Evolutionary conservation across 768 basidiomycete genomes (phyloP).

Genomic region (Tricholoma saponaceum): DNA sequence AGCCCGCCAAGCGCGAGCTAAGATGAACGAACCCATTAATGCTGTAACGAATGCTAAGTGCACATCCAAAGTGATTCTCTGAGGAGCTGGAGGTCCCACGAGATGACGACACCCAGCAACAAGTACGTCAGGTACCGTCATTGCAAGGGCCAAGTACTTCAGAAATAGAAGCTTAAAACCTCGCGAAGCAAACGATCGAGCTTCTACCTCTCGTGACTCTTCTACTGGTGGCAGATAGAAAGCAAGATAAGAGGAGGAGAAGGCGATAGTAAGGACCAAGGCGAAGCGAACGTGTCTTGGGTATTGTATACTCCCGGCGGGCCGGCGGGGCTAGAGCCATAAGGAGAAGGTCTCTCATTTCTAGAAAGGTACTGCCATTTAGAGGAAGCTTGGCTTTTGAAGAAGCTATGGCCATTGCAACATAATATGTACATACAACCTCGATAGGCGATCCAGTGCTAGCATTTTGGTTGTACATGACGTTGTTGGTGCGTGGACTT

Average conservation of each 20-base stretch:
- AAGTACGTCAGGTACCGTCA: not conserved
- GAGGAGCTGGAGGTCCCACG: not conserved
- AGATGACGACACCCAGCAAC: not conserved
- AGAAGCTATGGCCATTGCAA: too few relatives aligned
- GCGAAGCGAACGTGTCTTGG: too few relatives aligned
- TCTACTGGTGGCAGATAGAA: not conserved
- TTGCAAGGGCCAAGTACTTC: not conserved
- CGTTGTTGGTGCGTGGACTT: too few relatives aligned
- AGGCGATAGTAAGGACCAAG: not conserved
- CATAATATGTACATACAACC: too few relatives aligned
- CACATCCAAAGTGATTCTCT: not conserved
- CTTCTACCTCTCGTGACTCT: not conserved
- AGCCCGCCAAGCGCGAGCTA: not conserved
- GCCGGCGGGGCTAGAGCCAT: too few relatives aligned
- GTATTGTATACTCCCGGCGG: too few relatives aligned
- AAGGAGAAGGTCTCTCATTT: too few relatives aligned
- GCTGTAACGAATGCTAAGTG: not conserved
- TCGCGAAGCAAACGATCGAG: not conserved
- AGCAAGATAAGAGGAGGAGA: not conserved
- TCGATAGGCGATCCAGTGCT: too few relatives aligned
- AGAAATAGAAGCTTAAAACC: not conserved
- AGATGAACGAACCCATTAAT: not conserved
- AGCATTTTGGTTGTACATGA: too few relatives aligned
- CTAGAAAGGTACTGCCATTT: too few relatives aligned
- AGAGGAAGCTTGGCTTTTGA: too few relatives aligned